Evolutionary conservation across 2,329 filamentous ascomycete species (phyloP), one percentile per base, ranked within the genome.

Genomic region (Helotiales sp.): DNA sequence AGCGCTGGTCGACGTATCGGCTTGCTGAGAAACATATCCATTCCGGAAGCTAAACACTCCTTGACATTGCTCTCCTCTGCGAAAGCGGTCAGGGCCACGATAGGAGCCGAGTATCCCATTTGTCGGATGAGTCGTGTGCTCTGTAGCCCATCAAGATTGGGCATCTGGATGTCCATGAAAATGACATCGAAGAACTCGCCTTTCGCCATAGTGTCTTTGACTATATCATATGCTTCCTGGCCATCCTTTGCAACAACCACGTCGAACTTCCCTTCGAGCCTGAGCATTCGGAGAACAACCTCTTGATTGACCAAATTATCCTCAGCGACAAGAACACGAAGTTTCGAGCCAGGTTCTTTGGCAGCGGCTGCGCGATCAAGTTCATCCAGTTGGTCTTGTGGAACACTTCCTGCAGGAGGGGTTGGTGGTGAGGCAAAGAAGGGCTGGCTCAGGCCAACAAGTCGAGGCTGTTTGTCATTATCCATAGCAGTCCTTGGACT

Each of bases 111-210:
- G 74, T 95, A 97, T 1, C 93, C 93, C 77, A 93, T 89, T 70
- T 91, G 79, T 6, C 93, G 85, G 66, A 97, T 96, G 31, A 96
- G 77, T 9, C 88, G 83, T 0, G 93, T 96, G 47, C 89, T 93
- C 71, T 96, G 88, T 24, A 97, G 77, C 1, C 93, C 93, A 69
- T 96, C 92, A 13, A 97, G 81, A 62, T 95, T 96, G 3, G 93
- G 93, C 93, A 97, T 97, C 67, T 85, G 91, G 7, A 96, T 88
- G 67, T 97, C 93, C 93, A 96, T 97, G 70, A 96, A 95, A 62
- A 97, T 93, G 25, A 97, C 79, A 65, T 96, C 91, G 70, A 93
- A 96, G 2, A 82, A 82, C 54, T 82, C 79, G 52, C 87, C 82
- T 27, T 81, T 82, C 50, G 87, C 84, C 89, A 96, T 95, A 62